Evolutionary conservation across 148 eudicot species (phyloP).

Genomic region (Mesembryanthemum crystallinum): DNA sequence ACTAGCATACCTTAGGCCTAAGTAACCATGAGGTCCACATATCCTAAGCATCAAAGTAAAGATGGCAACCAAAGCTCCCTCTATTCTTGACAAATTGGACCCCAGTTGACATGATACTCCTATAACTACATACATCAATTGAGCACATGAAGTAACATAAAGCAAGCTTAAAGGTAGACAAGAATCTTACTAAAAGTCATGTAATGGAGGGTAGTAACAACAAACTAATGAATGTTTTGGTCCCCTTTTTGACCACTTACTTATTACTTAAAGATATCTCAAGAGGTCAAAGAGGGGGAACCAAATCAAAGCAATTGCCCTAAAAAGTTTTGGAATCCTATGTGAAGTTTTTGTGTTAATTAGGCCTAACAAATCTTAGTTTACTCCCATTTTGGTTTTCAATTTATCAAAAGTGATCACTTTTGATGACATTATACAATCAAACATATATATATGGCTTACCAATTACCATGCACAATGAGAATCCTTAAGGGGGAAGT

Average conservation of each 20-base stretch:
- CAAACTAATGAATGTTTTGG: conserved; percentile 30
- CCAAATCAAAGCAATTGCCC: conserved; percentile 18
- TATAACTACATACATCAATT: conserved; percentile 29
- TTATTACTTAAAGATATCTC: conserved; percentile 20
- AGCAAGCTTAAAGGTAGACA: conserved; percentile 25
- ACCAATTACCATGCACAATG: too few relatives aligned
- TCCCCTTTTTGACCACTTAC: conserved; percentile 23
- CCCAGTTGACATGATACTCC: conserved; percentile 26
- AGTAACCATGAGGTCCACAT: conserved; percentile 1
- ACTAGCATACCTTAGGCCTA: too few relatives aligned
- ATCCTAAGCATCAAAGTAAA: conserved; percentile 12
- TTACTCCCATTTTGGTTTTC: neutral
- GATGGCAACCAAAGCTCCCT: conserved; percentile 17
- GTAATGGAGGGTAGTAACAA: conserved; percentile 36
- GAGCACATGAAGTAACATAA: conserved; percentile 34
- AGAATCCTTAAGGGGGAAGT: too few relatives aligned
- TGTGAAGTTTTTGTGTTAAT: conserved; percentile 13
- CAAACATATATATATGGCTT: too few relatives aligned
- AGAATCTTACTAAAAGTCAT: conserved; percentile 39
- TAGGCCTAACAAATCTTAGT: neutral
- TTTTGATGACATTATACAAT: neutral
- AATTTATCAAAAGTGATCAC: neutral
- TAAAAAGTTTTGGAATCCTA: conserved; percentile 33
- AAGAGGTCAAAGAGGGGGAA: conserved; percentile 24
- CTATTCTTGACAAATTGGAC: conserved; percentile 13